Evolutionary conservation across 495 filamentous ascomycete species (phyloP), one percentile per base, ranked within the genome.

Genomic region (Terfezia boudieri): DNA sequence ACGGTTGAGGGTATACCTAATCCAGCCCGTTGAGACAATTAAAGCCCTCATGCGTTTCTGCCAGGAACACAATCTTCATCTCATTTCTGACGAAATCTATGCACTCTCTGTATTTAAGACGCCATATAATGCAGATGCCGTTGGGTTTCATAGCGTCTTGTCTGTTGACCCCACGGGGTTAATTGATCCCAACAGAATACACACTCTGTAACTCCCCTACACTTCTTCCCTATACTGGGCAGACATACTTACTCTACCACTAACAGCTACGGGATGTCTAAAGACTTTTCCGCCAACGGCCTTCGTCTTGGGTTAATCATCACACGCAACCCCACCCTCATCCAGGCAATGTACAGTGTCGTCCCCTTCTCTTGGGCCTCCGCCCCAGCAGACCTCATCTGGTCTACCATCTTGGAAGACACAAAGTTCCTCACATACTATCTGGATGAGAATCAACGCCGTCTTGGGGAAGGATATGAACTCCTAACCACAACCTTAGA

Each of bases 51-150:
- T 51, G 49, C 14, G 62, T 76, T 58, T 81, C 6, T 82, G 78
- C 53, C 66, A 73, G 22, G 69, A 71, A 36, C 68, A 78, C 55
- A 61, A 67, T 16, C 65, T 83, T 1, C 77, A 82, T 55, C 58
- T 82, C 2, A 70, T 82, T 51, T 73, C 72, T 48, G 79, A 83
- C 53, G 79, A 83, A 59, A 73, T 82, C 11, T 81, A 81, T 59
- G 79, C 74, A 0, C 60, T 78, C 16, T 76, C 73, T 0, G 65
- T 74, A 0, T 81, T 70, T 57, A 60, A 70, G 9, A 70, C 69
- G 23, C 60, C 68, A 4, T 61, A 68, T 35, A 32, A 61, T 8
- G 22, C 53, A 0, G 59, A 65, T 0, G 62, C 67, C 11, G 59
- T 67, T 5, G 46, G 55, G 0, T 83, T 83, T 58, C 65, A 67